Percentiles rank a stretch among this genome's conserved stretches.
Conservation (phyloP, 352 stramenopile genomes). For the Globisporangium radiosum region DNA sequence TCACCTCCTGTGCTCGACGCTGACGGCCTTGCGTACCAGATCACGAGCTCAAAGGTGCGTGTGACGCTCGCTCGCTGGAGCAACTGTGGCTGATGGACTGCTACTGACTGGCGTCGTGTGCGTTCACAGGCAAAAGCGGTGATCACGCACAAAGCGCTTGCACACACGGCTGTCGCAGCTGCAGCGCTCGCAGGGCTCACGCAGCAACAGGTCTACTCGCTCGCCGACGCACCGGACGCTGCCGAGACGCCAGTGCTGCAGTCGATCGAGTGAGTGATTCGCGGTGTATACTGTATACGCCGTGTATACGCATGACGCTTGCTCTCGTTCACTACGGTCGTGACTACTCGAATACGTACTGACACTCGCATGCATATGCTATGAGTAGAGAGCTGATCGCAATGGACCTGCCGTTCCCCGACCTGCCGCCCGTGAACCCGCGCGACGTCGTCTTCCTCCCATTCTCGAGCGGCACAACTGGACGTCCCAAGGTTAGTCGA, state of each 20-base stretch:
- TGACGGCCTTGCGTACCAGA: constrained; percentile 28
- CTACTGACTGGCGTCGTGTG: too few species aligned
- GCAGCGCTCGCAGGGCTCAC: constrained; percentile 10
- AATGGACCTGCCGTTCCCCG: constrained; percentile 5
- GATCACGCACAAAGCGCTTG: constrained; percentile 27
- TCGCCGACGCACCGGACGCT: constrained; percentile 11
- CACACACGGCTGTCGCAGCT: constrained; percentile 20
- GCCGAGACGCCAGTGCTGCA: constrained; percentile 5
- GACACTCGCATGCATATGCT: background rate
- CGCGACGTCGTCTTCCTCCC: constrained; percentile 41
- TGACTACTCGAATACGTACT: background rate
- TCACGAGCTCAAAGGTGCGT: constrained; percentile 24
- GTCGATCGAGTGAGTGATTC: constrained; percentile 22
- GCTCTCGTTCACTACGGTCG: constrained; percentile 1
- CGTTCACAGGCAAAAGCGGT: constrained; percentile 15
- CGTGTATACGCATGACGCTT: background rate
- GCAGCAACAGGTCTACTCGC: constrained; percentile 21
- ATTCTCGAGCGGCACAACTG: constrained; percentile 92
- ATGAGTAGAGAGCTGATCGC: constrained; percentile 22
- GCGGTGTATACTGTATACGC: too few species aligned
- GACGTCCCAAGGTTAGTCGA: constrained; percentile 45
- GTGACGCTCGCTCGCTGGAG: too few species aligned
- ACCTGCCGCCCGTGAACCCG: constrained; percentile 5
- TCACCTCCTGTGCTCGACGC: constrained; percentile 32
- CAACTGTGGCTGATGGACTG: too few species aligned